Conservation (phyloP, 2,329 filamentous ascomycete genomes). For the Calonectria montana region DNA sequence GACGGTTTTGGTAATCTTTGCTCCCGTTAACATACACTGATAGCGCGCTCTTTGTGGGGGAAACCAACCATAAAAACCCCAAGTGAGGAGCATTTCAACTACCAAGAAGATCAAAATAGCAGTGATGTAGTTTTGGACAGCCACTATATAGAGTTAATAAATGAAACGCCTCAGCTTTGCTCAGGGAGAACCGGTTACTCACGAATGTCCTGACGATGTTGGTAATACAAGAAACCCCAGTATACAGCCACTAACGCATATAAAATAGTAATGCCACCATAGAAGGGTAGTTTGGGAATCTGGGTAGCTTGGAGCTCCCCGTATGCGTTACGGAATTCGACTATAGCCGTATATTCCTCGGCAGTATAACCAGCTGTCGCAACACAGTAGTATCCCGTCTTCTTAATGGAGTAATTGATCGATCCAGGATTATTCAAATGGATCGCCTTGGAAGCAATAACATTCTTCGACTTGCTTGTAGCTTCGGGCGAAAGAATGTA, state of each 20-base stretch:
- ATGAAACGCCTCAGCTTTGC: background rate
- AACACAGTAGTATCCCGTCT: constrained; percentile 97
- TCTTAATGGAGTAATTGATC: constrained; percentile 85
- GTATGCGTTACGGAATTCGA: constrained; percentile 95
- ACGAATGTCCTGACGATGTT: constrained; percentile 92
- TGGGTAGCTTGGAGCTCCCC: constrained; percentile 95
- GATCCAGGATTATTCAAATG: constrained; percentile 80
- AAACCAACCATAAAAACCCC: constrained; percentile 90
- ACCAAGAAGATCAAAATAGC: constrained; percentile 95
- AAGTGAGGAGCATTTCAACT: constrained; percentile 97
- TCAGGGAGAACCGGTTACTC: constrained; percentile 47
- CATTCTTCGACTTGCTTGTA: constrained; percentile 74
- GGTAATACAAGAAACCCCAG: constrained; percentile 96
- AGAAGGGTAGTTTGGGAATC: constrained; percentile 97
- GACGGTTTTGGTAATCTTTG: constrained; percentile 88
- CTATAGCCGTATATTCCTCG: constrained; percentile 79
- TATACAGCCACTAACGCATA: constrained; percentile 87
- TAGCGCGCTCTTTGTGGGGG: background rate
- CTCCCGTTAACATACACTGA: constrained; percentile 44
- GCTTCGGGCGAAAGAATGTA: constrained; percentile 86
- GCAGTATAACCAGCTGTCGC: constrained; percentile 78
- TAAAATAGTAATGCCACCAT: constrained; percentile 91
- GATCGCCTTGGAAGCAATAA: constrained; percentile 83
- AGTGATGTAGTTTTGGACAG: constrained; percentile 99
- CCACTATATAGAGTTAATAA: constrained; percentile 63